These are phyloP conservation scores for Vigna hirtella DNA, from an alignment of 306 rosid species.

Conservation along the genomic window DNA sequence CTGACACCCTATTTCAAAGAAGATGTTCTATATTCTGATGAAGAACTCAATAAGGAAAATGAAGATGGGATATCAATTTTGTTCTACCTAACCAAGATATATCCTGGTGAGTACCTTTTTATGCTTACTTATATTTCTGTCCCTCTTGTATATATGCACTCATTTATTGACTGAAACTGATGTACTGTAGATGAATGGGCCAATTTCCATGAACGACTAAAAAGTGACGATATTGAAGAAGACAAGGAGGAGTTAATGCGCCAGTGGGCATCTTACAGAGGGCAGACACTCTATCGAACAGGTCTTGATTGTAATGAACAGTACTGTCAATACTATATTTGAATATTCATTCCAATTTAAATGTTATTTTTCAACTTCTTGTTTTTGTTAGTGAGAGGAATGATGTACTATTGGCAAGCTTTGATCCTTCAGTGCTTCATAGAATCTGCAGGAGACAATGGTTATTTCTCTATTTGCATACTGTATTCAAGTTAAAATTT, in stretches of 20 bases:
- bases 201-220: conserved; percentile 67
- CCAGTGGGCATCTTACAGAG: conserved; percentile 95
- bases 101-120: conserved; percentile 79
- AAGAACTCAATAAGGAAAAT: conserved; percentile 72
- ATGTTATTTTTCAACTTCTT: conserved; percentile 29
- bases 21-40: conserved; percentile 78
- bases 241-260: conserved; percentile 58
- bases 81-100: conserved; percentile 88
- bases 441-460: conserved; percentile 66
- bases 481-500: conserved; percentile 37
- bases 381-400: conserved; percentile 81
- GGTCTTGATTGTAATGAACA: conserved; percentile 57
- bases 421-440: conserved; percentile 73
- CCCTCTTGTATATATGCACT: conserved; percentile 17
- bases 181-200: conserved; percentile 84
- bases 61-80: conserved; percentile 95
- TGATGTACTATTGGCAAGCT: conserved; percentile 92
- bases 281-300: conserved; percentile 95
- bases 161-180: conserved; percentile 34
- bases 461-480: conserved; percentile 56
- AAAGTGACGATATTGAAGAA: not conserved
- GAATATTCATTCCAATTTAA: conserved; percentile 30
- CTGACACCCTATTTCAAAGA: conserved; percentile 95
- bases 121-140: conserved; percentile 31
- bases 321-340: conserved; percentile 23